Conservation (phyloP, 306 rosid genomes). For the Acacia acuminata region DNA sequence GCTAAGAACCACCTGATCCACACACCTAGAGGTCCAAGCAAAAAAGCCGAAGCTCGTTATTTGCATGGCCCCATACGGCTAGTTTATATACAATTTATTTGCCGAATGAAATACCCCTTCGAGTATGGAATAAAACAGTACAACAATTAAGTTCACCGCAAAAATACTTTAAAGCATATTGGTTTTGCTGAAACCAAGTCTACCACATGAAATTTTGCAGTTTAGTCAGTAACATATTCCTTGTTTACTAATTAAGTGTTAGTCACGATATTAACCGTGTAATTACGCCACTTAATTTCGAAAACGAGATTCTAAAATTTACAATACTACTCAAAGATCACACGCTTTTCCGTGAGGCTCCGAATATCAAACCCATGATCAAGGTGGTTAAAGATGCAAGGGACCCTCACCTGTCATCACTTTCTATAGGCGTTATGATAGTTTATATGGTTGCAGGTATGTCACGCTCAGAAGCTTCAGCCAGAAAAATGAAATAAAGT, state of each 20-base stretch:
- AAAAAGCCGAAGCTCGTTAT: slow-evolving; percentile 33
- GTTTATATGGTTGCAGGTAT: not conserved
- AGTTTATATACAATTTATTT: too few relatives aligned
- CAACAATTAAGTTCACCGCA: too few relatives aligned
- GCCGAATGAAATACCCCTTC: too few relatives aligned
- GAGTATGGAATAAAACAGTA: too few relatives aligned
- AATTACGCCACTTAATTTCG: not conserved
- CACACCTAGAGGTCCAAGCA: slow-evolving; percentile 82
- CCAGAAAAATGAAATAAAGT: too few relatives aligned
- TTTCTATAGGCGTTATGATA: not conserved
- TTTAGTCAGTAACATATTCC: not conserved
- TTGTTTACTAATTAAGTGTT: not conserved
- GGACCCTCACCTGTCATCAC: not conserved
- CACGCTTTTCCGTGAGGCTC: not conserved
- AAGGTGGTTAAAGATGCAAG: not conserved
- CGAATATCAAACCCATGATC: not conserved
- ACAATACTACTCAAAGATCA: not conserved
- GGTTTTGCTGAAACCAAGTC: too few relatives aligned
- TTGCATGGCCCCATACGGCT: too few relatives aligned
- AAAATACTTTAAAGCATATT: too few relatives aligned
- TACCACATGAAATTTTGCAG: not conserved
- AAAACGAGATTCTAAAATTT: not conserved
- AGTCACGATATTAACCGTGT: not conserved
- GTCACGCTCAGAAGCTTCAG: not conserved
- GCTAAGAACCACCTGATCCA: slow-evolving; percentile 95